Conservation (phyloP, 169 alveolate genomes). For the Nephromyces sp. region DNA sequence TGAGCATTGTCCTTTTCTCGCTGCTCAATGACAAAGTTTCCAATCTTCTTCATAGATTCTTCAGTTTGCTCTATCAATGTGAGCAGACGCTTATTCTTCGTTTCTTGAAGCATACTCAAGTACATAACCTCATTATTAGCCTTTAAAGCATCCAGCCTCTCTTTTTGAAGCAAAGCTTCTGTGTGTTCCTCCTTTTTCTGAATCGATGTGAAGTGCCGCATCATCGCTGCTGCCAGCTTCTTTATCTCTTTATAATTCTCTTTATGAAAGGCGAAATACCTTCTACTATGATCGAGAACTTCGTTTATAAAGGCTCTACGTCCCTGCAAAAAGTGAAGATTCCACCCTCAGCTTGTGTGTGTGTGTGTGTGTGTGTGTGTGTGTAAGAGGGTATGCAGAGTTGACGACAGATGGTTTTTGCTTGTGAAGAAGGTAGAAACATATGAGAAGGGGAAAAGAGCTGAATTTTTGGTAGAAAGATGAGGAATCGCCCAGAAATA, state of each 20-base stretch:
- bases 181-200: slow-evolving; percentile 16
- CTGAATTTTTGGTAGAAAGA: too few relatives aligned
- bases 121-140: slow-evolving; percentile 83
- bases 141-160: slow-evolving; percentile 24
- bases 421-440: too few relatives aligned
- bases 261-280: not conserved
- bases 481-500: too few relatives aligned
- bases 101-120: slow-evolving; percentile 69
- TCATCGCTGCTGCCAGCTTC: slow-evolving; percentile 17
- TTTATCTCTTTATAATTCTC: not conserved
- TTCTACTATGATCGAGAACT: not conserved
- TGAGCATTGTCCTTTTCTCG: slow-evolving; percentile 55
- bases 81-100: slow-evolving; percentile 81
- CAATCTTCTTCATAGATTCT: slow-evolving; percentile 76
- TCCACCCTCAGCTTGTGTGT: too few relatives aligned
- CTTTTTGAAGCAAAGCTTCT: slow-evolving; percentile 20
- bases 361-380: too few relatives aligned
- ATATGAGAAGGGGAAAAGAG: too few relatives aligned
- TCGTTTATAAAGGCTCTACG: not conserved
- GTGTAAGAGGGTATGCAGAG: too few relatives aligned
- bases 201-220: slow-evolving; percentile 23
- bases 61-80: slow-evolving; percentile 86
- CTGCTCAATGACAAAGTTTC: slow-evolving; percentile 77
- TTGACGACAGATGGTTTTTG: too few relatives aligned
- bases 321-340: not conserved